Base-by-base conservation (phyloP, 257 asterid genomes). In the Nicotiana sylvestris region DNA sequence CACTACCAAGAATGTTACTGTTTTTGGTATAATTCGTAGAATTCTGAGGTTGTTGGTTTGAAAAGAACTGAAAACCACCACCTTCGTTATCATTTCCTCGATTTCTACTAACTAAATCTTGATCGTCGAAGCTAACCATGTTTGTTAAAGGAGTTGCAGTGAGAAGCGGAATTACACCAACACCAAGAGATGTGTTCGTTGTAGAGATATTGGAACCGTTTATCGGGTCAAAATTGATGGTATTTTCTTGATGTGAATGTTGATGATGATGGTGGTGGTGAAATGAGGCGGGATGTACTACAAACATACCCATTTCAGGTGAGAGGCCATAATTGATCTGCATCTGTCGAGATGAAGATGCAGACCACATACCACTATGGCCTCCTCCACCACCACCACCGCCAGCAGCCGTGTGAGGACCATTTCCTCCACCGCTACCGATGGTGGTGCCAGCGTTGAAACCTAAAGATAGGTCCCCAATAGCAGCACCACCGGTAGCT, bases 201-300 rank as follows among this genome's bases (percentile, higher is more conserved):
- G 78, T 43, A 49, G 62, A 49, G 7, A 49, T 33, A 7, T 74
- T 43, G 33, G 78, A 70, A 43, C n/a, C 78, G 21, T 65, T 65
- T 29, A 65, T 29, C 3, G 88, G 86, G 60, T 92, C 95, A 84
- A 92, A 92, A 87, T 84, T 92, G 60, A 91, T 87, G 5, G 92
- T 87, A 2, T 87, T 55, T 5, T 85, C 84, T 33, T 85, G 85
- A 21, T 85, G 91, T 69, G 83, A 21, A 39, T 82, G 62, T 2
- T 70, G 79, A 11, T 35, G 87, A 39, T 70, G 87, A 39, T 82
- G 83, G 51, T 82, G 84, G 9, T 91, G 92, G 84, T 86, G 90
- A 2, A 90, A 88, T 0, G 97, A 67, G 0, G 97, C 89, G n/a
- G 98, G 97, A 4, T 95, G 92, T 8, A 92, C 92, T 18, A 93